These are phyloP conservation scores for Pelargonium fulgidum DNA, from an alignment of 441 rosid genomes.

Conservation along the genomic window DNA sequence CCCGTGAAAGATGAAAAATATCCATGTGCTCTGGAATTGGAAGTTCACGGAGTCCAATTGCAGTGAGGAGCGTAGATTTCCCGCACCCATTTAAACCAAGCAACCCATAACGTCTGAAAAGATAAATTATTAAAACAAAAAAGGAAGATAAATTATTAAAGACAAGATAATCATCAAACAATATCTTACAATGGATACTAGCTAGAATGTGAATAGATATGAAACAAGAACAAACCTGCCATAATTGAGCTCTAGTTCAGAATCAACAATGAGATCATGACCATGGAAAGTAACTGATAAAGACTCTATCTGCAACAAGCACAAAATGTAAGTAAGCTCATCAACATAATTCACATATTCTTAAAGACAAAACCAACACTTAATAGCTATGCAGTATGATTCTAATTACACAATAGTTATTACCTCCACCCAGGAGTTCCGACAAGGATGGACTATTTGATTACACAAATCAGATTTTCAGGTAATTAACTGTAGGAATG, in stretches of 20 bases:
- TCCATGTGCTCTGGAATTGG: slow-evolving; percentile 98
- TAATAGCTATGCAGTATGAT: neutral
- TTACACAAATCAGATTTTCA: neutral
- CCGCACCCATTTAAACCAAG: slow-evolving; percentile 97
- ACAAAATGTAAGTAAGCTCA: neutral
- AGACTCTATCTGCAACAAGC: slow-evolving; percentile 73
- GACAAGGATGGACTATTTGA: neutral
- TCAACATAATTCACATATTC: neutral
- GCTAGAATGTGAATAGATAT: neutral
- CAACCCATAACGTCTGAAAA: slow-evolving; percentile 74
- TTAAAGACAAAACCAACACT: neutral
- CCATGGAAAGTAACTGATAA: slow-evolving; percentile 92
- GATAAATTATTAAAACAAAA: too few relatives aligned
- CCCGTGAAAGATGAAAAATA: slow-evolving; percentile 72
- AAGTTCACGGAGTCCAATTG: slow-evolving; percentile 73
- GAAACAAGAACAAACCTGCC: slow-evolving; percentile 46
- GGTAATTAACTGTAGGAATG: neutral
- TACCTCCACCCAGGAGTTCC: neutral
- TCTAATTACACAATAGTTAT: neutral
- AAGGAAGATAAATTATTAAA: too few relatives aligned
- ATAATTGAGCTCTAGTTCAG: slow-evolving; percentile 88
- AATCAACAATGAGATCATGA: slow-evolving; percentile 83
- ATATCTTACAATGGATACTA: neutral
- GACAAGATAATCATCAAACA: neutral
- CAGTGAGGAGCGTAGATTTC: slow-evolving; percentile 79